Conservation (phyloP, 2,329 filamentous ascomycete species). For the Colletotrichum gloeosporioides region DNA sequence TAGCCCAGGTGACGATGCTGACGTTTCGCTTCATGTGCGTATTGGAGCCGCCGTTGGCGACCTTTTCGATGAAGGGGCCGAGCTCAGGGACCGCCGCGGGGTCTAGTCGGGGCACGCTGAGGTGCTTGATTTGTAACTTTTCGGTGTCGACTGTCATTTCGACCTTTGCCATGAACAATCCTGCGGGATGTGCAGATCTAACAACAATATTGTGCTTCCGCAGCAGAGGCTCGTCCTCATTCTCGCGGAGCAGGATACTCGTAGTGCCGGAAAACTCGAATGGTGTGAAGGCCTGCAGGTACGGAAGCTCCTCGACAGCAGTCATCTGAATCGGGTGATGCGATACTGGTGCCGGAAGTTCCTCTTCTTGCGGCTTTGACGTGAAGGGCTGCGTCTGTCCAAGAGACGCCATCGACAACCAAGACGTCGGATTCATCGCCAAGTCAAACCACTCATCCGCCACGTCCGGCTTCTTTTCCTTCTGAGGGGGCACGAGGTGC, state of each 20-base stretch:
- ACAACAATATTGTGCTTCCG: conserved; percentile 64
- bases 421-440: conserved; percentile 55
- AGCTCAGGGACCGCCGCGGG: conserved; percentile 65
- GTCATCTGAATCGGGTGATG: conserved; percentile 70
- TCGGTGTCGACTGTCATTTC: conserved; percentile 64
- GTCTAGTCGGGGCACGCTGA: conserved; percentile 62
- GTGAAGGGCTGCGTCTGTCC: conserved; percentile 28
- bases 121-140: conserved; percentile 53
- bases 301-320: conserved; percentile 69
- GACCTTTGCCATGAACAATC: conserved; percentile 63
- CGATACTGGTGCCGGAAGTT: conserved; percentile 53
- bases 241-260: conserved; percentile 43
- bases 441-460: conserved; percentile 51
- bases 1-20: conserved; percentile 67
- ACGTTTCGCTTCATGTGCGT: conserved; percentile 62
- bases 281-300: conserved; percentile 74
- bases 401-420: conserved; percentile 55
- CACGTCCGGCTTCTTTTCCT: conserved; percentile 30
- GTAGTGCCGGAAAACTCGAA: conserved; percentile 65
- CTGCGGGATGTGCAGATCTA: conserved; percentile 47
- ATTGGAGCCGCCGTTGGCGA: conserved; percentile 41
- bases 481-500: conserved; percentile 44
- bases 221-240: conserved; percentile 37
- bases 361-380: conserved; percentile 32
- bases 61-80: conserved; percentile 52